These are phyloP conservation scores for Globisporangium paroecandrum DNA, from an alignment of 352 stramenopile genomes.

Conservation along the genomic window DNA sequence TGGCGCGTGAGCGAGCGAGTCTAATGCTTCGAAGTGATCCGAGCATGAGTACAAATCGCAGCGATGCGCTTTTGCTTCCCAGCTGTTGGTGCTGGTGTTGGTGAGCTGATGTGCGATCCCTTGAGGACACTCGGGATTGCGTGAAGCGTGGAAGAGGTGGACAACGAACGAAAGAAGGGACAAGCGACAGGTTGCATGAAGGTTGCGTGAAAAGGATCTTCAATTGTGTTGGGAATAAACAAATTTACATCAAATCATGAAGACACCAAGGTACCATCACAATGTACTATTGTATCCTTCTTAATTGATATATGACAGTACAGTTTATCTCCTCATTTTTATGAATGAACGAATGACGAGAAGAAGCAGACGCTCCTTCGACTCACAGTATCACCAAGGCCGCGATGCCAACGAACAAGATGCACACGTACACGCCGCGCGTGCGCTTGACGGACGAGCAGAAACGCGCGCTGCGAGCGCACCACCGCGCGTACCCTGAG, in stretches of 20 bases:
- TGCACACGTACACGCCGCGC: no score
- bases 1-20: background rate
- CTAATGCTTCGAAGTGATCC: background rate
- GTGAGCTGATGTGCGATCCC: conserved; percentile 2
- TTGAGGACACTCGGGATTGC: background rate
- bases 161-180: background rate
- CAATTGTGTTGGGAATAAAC: background rate
- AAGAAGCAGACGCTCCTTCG: no score
- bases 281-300: background rate
- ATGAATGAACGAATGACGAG: no score
- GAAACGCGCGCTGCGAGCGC: background rate
- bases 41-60: background rate
- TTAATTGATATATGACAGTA: background rate
- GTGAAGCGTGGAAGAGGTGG: background rate
- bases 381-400: background rate
- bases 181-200: background rate
- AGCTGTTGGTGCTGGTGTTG: background rate
- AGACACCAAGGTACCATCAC: background rate
- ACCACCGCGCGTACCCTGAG: background rate
- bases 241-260: background rate
- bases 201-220: background rate
- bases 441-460: background rate
- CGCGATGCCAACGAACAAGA: background rate
- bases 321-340: background rate
- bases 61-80: background rate